phyloP scores from a whole-genome alignment of 1,284 basidiomycete species.

The Ustilago nuda region DNA sequence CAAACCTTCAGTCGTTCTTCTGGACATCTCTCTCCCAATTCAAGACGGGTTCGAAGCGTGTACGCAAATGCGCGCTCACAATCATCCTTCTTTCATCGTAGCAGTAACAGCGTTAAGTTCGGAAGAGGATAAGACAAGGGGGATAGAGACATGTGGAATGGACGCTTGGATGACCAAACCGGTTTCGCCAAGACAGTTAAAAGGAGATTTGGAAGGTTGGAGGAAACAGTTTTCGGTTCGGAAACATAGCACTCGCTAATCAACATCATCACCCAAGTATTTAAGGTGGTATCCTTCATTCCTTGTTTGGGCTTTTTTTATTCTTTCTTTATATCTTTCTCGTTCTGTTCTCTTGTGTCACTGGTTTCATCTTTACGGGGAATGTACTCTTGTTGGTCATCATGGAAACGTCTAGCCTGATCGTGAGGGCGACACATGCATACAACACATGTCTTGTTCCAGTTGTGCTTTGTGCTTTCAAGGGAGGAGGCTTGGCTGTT shows the following conservation, averaged over 20 bases:
- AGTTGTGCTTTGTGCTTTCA: no score
- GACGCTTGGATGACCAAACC: conserved; percentile 63
- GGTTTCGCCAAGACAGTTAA: conserved; percentile 35
- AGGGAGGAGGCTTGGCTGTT: no score
- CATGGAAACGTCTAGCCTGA: no score
- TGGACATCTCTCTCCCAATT: conserved; percentile 61
- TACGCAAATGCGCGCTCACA: conserved; percentile 52
- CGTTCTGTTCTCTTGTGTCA: no score
- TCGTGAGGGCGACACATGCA: no score
- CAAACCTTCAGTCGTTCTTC: conserved; percentile 53
- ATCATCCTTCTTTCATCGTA: conserved; percentile 45
- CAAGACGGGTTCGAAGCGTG: conserved; percentile 60
- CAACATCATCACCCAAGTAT: no score
- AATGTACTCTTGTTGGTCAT: no score
- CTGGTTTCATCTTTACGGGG: no score
- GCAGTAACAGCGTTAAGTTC: conserved; percentile 60
- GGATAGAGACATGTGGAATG: conserved; percentile 54
- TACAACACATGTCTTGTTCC: no score
- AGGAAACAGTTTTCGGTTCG: conserved; percentile 12
- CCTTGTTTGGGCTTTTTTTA: no score
- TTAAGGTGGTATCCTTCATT: no score
- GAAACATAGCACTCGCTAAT: neutral
- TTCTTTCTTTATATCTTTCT: no score
- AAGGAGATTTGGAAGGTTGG: conserved; percentile 33
- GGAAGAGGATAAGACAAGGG: conserved; percentile 51